phyloP scores from a whole-genome alignment of 2,329 filamentous ascomycete species.

The Calonectria henricotiae region DNA sequence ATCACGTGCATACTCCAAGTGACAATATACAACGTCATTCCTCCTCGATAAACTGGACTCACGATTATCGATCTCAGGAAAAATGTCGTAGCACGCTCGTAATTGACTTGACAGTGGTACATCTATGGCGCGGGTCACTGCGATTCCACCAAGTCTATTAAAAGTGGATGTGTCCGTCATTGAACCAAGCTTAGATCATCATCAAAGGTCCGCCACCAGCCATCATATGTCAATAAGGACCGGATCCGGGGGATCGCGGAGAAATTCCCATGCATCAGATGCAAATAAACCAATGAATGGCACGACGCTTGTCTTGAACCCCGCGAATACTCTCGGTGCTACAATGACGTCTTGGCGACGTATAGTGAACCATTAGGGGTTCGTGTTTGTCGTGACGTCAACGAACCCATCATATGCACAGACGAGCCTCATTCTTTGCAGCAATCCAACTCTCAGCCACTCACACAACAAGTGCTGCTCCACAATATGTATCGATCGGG shows the following conservation, averaged over 20 bases:
- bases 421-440: conserved; percentile 10
- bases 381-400: conserved; percentile 9
- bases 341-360: conserved; percentile 14
- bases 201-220: conserved; percentile 6
- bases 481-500: background rate
- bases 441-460: background rate
- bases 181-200: background rate
- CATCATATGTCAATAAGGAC: background rate
- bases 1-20: background rate
- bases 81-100: background rate
- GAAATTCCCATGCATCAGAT: background rate
- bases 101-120: background rate
- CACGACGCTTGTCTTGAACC: background rate
- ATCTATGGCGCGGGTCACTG: background rate
- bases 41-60: background rate
- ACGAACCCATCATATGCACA: conserved; percentile 7
- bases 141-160: background rate
- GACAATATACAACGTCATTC: background rate
- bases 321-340: background rate
- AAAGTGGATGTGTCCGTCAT: conserved; percentile 12
- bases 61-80: background rate
- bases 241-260: conserved; percentile 3
- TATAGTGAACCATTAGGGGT: background rate
- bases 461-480: background rate
- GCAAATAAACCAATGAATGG: background rate